These are phyloP conservation scores for Gossypium longicalyx DNA, from an alignment of 345 rosid genomes.

Conservation along the genomic window DNA sequence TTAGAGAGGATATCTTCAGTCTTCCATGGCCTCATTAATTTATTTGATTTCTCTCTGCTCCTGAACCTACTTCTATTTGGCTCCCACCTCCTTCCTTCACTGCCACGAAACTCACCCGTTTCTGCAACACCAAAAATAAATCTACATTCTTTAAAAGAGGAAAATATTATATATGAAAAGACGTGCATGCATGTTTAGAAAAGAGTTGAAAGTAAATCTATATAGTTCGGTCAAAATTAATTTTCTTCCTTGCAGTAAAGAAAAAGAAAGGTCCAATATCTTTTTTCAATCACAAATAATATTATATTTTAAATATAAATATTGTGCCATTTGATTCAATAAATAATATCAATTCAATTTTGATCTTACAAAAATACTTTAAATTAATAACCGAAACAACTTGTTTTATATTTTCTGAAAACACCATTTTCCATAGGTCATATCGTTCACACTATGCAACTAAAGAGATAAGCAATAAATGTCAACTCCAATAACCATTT, in stretches of 20 bases:
- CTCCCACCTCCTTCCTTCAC: constrained; percentile 44
- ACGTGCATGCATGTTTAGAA: not conserved
- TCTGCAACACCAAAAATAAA: constrained; percentile 36
- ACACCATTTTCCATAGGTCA: not conserved
- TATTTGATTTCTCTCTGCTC: not conserved
- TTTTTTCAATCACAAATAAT: too few relatives aligned
- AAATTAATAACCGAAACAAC: too few relatives aligned
- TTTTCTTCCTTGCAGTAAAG: not conserved
- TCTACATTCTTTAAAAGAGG: too few relatives aligned
- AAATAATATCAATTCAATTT: too few relatives aligned
- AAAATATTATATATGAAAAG: not conserved
- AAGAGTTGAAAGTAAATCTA: not conserved
- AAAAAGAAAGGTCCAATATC: too few relatives aligned
- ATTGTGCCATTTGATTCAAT: too few relatives aligned
- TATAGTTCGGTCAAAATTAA: not conserved
- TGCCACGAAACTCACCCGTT: constrained; percentile 73
- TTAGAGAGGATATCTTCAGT: constrained; percentile 4
- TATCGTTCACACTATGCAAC: not conserved
- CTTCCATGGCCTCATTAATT: not conserved
- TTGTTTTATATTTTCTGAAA: too few relatives aligned
- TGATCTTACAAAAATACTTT: too few relatives aligned
- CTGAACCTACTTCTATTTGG: constrained; percentile 42
- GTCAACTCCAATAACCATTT: not conserved
- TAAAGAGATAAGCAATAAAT: not conserved
- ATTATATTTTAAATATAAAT: too few relatives aligned